Conservation (phyloP, 352 stramenopile species). For the Saprolegnia parasitica region DNA sequence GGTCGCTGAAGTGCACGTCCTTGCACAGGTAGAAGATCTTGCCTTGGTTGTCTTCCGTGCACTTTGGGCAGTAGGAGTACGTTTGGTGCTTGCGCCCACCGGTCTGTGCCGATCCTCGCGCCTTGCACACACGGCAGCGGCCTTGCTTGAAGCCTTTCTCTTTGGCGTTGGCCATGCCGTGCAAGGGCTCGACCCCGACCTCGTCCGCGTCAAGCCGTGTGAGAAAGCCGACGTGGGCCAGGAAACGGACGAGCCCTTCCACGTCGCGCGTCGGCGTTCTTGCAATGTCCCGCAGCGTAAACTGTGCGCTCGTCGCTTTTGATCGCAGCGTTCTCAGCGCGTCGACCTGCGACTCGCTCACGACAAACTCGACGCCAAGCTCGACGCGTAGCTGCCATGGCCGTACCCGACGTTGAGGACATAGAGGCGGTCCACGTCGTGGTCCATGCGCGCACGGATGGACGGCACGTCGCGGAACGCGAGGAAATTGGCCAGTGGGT, state of each 20-base stretch:
- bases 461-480: conserved; percentile 12
- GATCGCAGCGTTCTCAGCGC: neutral
- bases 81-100: too few relatives aligned
- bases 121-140: too few relatives aligned
- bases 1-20: too few relatives aligned
- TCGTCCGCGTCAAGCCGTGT: conserved; percentile 14
- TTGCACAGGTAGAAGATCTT: too few relatives aligned
- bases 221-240: conserved; percentile 20
- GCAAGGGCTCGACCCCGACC: too few relatives aligned
- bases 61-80: too few relatives aligned
- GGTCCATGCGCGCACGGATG: neutral
- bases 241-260: conserved; percentile 22
- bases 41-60: too few relatives aligned
- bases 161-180: too few relatives aligned
- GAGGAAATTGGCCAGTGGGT: conserved; percentile 23
- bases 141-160: too few relatives aligned
- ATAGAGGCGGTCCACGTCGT: neutral
- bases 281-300: conserved; percentile 7
- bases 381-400: conserved; percentile 17
- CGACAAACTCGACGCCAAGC: conserved; percentile 15
- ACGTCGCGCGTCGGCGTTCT: neutral
- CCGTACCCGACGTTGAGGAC: conserved; percentile 26
- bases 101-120: too few relatives aligned
- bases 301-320: neutral
- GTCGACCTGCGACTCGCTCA: neutral